Evolutionary conservation across 2,329 filamentous ascomycete species (phyloP).

Genomic region (Trichoderma sp.): DNA sequence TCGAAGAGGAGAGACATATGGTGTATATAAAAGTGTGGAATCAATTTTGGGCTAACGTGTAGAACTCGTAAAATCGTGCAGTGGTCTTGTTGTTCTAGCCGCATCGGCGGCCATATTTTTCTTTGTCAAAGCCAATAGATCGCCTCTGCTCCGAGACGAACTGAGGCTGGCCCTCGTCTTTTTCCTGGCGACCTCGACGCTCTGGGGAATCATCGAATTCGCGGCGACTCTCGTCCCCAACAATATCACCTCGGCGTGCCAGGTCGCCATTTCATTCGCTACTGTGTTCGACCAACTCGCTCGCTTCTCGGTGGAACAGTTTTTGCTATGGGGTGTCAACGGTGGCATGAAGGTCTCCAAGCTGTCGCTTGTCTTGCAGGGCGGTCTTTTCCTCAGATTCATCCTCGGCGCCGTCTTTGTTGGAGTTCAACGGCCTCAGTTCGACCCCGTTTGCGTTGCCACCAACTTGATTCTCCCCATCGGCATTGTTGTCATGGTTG

Average conservation of each 20-base stretch:
- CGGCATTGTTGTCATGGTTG: slow-evolving; percentile 49
- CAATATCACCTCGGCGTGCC: slow-evolving; percentile 51
- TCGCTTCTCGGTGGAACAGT: slow-evolving; percentile 58
- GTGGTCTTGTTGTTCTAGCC: slow-evolving; percentile 59
- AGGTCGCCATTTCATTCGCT: slow-evolving; percentile 56
- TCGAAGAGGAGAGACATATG: slow-evolving; percentile 1
- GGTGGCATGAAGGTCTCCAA: slow-evolving; percentile 43
- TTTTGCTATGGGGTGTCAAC: slow-evolving; percentile 56
- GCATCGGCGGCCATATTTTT: slow-evolving; percentile 53
- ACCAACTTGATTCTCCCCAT: slow-evolving; percentile 50
- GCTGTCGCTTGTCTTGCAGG: slow-evolving; percentile 50
- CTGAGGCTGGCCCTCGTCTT: slow-evolving; percentile 66
- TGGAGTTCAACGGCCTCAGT: slow-evolving; percentile 57
- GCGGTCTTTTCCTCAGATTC: slow-evolving; percentile 52
- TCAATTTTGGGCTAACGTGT: slow-evolving; percentile 36
- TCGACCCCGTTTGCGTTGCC: slow-evolving; percentile 57
- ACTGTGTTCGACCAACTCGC: slow-evolving; percentile 62
- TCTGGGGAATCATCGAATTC: slow-evolving; percentile 60
- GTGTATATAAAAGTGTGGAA: neutral
- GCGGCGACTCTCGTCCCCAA: slow-evolving; percentile 53
- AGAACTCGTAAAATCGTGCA: slow-evolving; percentile 12
- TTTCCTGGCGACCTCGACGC: slow-evolving; percentile 55
- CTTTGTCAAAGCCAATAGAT: slow-evolving; percentile 53
- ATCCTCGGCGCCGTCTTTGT: slow-evolving; percentile 59
- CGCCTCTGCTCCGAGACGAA: slow-evolving; percentile 57